Percentiles rank a stretch among this genome's conserved stretches.
These are phyloP conservation scores for Neocucurbitaria cava DNA, from an alignment of 2,329 filamentous ascomycete genomes.

Conservation along the genomic window DNA sequence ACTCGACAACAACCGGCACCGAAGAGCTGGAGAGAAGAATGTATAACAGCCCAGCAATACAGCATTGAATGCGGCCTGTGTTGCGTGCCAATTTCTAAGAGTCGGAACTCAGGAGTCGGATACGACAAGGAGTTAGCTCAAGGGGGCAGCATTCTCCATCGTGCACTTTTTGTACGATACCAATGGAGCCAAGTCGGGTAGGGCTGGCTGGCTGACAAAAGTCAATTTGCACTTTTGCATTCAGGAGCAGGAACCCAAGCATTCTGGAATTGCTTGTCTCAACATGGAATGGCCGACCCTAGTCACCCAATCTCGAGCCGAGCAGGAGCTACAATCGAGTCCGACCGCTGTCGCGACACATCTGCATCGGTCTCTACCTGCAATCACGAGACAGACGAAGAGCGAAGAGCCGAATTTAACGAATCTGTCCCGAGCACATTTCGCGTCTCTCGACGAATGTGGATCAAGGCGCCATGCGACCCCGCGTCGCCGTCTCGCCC, in stretches of 20 bases:
- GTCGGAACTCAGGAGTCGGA: too few species aligned
- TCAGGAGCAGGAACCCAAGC: too few species aligned
- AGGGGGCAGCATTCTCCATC: not conserved
- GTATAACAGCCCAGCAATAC: too few species aligned
- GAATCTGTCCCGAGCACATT: not conserved
- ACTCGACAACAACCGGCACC: too few species aligned
- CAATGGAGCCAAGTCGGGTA: not conserved
- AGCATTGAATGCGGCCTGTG: not conserved
- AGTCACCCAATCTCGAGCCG: too few species aligned
- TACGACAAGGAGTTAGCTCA: too few species aligned
- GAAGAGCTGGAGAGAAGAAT: too few species aligned
- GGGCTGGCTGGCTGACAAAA: not conserved
- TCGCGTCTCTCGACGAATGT: not conserved
- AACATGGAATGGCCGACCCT: not conserved
- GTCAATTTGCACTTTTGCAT: not conserved
- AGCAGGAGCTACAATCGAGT: not conserved
- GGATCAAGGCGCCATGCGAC: not conserved
- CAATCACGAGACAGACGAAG: not conserved
- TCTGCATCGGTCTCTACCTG: not conserved
- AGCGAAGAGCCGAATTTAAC: not conserved
- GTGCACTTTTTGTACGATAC: not conserved
- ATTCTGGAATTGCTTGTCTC: too few species aligned
- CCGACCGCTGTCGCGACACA: not conserved
- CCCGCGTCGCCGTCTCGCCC: slow-evolving; percentile 16
- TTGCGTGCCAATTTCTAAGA: not conserved